Conservation (phyloP, 768 basidiomycete genomes). For the Artomyces pyxidatus region DNA sequence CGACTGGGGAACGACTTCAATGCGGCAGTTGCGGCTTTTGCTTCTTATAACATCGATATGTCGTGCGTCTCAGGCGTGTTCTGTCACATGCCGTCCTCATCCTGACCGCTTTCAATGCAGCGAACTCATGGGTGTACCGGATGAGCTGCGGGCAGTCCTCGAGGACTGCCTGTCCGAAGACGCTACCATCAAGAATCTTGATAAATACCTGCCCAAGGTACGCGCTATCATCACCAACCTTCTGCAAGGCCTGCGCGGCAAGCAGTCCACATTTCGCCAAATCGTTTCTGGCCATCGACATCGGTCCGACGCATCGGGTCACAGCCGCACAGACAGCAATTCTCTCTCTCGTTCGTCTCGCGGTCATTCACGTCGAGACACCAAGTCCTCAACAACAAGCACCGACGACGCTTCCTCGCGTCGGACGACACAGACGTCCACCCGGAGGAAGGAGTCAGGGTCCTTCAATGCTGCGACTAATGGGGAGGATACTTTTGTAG, state of each 20-base stretch:
- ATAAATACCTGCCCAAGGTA: conserved; percentile 84
- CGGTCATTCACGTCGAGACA: conserved; percentile 27
- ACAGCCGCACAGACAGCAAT: conserved; percentile 40
- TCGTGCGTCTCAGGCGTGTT: conserved; percentile 37
- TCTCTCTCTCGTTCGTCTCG: conserved; percentile 44
- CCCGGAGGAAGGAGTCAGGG: conserved; percentile 19
- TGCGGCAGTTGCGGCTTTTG: conserved; percentile 83
- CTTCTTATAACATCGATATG: conserved; percentile 81
- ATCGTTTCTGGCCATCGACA: conserved; percentile 57
- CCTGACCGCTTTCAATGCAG: conserved; percentile 30
- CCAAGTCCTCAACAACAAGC: conserved; percentile 25
- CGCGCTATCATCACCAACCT: conserved; percentile 88
- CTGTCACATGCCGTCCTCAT: conserved; percentile 10
- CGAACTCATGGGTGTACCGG: conserved; percentile 81
- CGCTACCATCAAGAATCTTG: conserved; percentile 76
- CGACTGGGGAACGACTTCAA: conserved; percentile 97
- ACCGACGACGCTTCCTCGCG: conserved; percentile 22
- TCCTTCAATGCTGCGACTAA: conserved; percentile 11
- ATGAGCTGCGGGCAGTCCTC: conserved; percentile 80
- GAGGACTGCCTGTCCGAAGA: conserved; percentile 91
- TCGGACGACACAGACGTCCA: not conserved
- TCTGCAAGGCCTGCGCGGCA: conserved; percentile 86
- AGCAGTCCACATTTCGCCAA: conserved; percentile 83
- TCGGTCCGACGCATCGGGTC: conserved; percentile 34
- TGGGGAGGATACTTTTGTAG: conserved; percentile 39